Base-by-base conservation (phyloP, 148 eudicot genomes). In the Rhododendron kiyosumense region DNA sequence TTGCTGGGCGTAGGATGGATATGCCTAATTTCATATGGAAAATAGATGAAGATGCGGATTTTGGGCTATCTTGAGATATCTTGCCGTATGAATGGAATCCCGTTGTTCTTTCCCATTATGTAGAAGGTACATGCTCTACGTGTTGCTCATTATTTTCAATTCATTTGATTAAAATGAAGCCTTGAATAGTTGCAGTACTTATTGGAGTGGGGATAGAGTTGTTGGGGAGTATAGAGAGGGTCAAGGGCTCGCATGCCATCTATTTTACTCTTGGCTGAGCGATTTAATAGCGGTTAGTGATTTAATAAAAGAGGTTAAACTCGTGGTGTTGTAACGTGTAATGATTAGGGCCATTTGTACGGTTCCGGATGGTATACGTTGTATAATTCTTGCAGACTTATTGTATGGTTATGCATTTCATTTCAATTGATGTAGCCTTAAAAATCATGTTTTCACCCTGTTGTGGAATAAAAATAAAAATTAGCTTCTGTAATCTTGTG, bases 1-100 rank as follows among this genome's bases (percentile, higher is more conserved):
- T 95, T 83, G 92, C 92, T 2, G 98, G 99, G 20, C 96, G 92
- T 15, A 92, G 99, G 91, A 69, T 79, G 34, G 96, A 96, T 85
- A 89, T 89, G 88, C 99, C 98, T 2, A 88, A 59, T 18, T 95
- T 91, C 84, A 94, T 96, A 54, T 90, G 93, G 92, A 95, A 91
- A 0, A 86, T 90, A 87, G 89, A 88, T 28, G 87, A 91, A 90
- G 89, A 81, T 61, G 77, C 88, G 46, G 74, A 75, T 24, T 26
- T 84, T 71, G 28, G 86, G 84, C 48, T 51, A 52, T 63, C 90
- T 20, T 88, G 73, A 86, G 87, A 75, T 38, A 45, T 61, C 52
- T 48, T 69, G 17, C 48, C 14, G 7, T 52, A 38, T 5, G 26
- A 7, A 3, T 20, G 13, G 30, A 74, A 84, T 15, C 7, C 24